Evolutionary conservation across 164 flowering plant species (phyloP).

Genomic region (Annona cherimola): DNA sequence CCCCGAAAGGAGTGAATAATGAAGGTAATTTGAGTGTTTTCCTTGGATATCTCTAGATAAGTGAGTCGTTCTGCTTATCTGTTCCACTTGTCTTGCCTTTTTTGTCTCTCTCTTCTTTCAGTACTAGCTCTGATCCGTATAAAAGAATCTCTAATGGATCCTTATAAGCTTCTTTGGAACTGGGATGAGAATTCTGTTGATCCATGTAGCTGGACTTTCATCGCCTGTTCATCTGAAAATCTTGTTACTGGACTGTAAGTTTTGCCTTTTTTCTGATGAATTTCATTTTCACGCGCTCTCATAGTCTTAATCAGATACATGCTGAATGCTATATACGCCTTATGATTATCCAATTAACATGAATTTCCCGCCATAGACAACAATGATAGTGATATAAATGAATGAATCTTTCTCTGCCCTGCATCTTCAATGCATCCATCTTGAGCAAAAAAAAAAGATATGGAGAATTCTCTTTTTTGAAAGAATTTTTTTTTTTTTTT

Average conservation of each 20-base stretch:
- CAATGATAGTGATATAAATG: no score
- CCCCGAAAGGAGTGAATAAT: slow-evolving; percentile 88
- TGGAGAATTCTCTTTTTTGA: no score
- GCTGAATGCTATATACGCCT: neutral
- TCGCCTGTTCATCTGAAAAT: slow-evolving; percentile 73
- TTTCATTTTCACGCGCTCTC: neutral
- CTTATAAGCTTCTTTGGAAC: slow-evolving; percentile 79
- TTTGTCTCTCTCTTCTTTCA: slow-evolving; percentile 21
- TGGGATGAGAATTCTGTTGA: slow-evolving; percentile 92
- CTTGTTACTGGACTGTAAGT: slow-evolving; percentile 81
- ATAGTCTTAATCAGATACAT: neutral
- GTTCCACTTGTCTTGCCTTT: neutral
- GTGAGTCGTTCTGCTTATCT: neutral
- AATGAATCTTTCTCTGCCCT: no score
- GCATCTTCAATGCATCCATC: no score
- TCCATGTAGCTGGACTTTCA: slow-evolving; percentile 98
- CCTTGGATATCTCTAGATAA: neutral
- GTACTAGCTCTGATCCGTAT: slow-evolving; percentile 93
- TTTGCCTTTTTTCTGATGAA: neutral
- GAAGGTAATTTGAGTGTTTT: slow-evolving; percentile 54
- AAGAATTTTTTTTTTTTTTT: no score
- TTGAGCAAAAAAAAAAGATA: no score
- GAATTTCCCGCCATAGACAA: no score
- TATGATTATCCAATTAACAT: no score
- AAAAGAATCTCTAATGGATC: slow-evolving; percentile 55